phyloP scores from a whole-genome alignment of 2,329 filamentous ascomycete genomes.

The Capronia coronata region DNA sequence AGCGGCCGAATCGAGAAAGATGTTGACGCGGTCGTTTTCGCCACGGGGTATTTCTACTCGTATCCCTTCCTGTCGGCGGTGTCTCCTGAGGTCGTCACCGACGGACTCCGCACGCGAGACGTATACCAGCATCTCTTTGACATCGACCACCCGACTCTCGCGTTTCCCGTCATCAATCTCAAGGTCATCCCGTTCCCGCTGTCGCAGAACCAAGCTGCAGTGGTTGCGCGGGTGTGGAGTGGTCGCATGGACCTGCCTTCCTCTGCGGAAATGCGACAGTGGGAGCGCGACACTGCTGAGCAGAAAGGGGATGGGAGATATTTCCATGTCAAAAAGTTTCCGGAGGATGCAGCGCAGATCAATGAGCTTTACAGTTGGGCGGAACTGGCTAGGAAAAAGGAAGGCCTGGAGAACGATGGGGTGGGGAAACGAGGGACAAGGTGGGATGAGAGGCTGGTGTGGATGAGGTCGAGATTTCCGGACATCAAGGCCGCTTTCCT shows the following conservation, averaged over 20 bases:
- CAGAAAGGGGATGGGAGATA: slow-evolving; percentile 29
- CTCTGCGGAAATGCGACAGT: slow-evolving; percentile 52
- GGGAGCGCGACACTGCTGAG: slow-evolving; percentile 36
- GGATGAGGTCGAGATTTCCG: slow-evolving; percentile 62
- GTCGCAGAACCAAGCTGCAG: slow-evolving; percentile 69
- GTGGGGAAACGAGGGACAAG: slow-evolving; percentile 61
- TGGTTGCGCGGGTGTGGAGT: slow-evolving; percentile 70
- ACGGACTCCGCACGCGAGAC: slow-evolving; percentile 63
- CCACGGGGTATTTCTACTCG: slow-evolving; percentile 82
- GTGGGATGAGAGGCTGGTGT: slow-evolving; percentile 66
- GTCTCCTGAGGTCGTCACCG: slow-evolving; percentile 48
- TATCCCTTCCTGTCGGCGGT: slow-evolving; percentile 59
- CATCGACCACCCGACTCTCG: slow-evolving; percentile 67
- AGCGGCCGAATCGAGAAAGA: slow-evolving; percentile 59
- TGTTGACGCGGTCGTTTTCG: slow-evolving; percentile 74
- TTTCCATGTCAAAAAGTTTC: slow-evolving; percentile 52
- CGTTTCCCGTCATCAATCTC: slow-evolving; percentile 68
- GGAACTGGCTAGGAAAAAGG: slow-evolving; percentile 31
- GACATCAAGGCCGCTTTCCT: slow-evolving; percentile 68
- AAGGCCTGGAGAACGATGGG: slow-evolving; percentile 39
- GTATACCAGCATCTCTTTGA: slow-evolving; percentile 76
- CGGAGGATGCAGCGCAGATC: slow-evolving; percentile 42
- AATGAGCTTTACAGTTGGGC: slow-evolving; percentile 43
- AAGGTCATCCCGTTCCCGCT: slow-evolving; percentile 84
- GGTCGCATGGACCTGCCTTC: slow-evolving; percentile 61